phyloP scores from a whole-genome alignment of 2,329 filamentous ascomycete genomes.

The Phoma sp. region DNA sequence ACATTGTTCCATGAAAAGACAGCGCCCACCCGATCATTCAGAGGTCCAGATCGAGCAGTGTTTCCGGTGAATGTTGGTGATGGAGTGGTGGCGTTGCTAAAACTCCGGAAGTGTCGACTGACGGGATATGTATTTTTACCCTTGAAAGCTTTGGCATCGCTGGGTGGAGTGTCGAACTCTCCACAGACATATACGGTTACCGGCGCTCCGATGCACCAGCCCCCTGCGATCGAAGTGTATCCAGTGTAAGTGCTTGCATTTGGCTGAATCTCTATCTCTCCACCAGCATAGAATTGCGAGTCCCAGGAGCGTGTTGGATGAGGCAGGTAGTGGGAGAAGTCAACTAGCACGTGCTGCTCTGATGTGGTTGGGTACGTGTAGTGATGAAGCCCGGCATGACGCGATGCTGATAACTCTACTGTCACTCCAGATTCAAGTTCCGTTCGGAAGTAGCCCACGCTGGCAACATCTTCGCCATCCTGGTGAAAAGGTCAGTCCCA shows the following conservation, averaged over 20 bases:
- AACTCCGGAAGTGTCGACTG: slow-evolving; percentile 42
- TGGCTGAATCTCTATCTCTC: slow-evolving; percentile 44
- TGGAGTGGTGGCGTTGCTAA: slow-evolving; percentile 40
- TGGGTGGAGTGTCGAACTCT: slow-evolving; percentile 40
- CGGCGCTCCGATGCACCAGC: slow-evolving; percentile 49
- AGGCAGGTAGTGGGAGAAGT: slow-evolving; percentile 56
- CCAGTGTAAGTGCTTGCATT: slow-evolving; percentile 42
- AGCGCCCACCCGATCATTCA: slow-evolving; percentile 58
- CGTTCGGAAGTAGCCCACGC: slow-evolving; percentile 49
- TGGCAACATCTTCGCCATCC: slow-evolving; percentile 41
- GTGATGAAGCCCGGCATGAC: slow-evolving; percentile 48
- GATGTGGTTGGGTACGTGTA: slow-evolving; percentile 49
- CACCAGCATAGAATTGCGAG: slow-evolving; percentile 47
- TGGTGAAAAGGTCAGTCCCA: not conserved
- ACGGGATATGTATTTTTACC: slow-evolving; percentile 49
- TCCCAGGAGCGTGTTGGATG: slow-evolving; percentile 45
- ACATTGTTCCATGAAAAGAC: slow-evolving; percentile 57
- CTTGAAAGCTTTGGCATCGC: slow-evolving; percentile 38
- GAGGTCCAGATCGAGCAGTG: slow-evolving; percentile 38
- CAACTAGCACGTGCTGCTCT: slow-evolving; percentile 55
- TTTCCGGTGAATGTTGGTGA: slow-evolving; percentile 39
- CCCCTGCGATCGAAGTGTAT: slow-evolving; percentile 44
- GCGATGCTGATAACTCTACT: slow-evolving; percentile 46
- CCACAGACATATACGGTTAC: slow-evolving; percentile 48
- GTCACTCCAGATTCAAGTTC: slow-evolving; percentile 44